These are phyloP conservation scores for Astrothelium macrocarpum DNA, from an alignment of 495 filamentous ascomycete genomes.

Conservation along the genomic window DNA sequence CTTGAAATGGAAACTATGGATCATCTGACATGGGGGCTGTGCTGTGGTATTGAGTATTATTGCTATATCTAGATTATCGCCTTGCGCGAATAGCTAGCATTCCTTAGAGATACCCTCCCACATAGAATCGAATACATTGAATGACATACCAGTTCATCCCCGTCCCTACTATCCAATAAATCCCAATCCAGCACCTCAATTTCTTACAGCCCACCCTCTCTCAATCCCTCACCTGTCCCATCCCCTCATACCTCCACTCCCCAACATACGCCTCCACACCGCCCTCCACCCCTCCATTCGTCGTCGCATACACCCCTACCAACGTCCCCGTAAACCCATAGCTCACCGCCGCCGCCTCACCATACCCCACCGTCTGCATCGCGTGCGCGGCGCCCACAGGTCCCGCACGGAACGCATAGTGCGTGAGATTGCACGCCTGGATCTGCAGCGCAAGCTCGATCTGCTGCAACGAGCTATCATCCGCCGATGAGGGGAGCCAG, in stretches of 20 bases:
- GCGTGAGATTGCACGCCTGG: constrained; percentile 36
- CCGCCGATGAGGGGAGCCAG: constrained; percentile 26
- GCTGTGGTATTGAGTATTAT: background rate
- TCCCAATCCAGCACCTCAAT: background rate
- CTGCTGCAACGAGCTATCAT: background rate
- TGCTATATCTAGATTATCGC: too few species aligned
- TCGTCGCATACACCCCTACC: constrained; percentile 44
- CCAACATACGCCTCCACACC: constrained; percentile 36
- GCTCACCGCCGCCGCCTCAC: constrained; percentile 36
- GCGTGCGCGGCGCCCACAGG: constrained; percentile 26
- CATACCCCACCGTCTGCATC: constrained; percentile 31
- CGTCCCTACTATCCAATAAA: too few species aligned
- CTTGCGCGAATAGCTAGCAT: too few species aligned
- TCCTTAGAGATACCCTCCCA: too few species aligned
- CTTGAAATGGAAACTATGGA: too few species aligned
- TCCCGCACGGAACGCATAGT: constrained; percentile 39
- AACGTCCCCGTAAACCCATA: constrained; percentile 44
- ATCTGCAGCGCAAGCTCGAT: constrained; percentile 31
- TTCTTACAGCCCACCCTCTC: background rate
- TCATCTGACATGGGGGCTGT: too few species aligned
- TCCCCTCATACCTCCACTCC: constrained; percentile 36
- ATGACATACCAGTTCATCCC: too few species aligned
- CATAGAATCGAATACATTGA: too few species aligned
- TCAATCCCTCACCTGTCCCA: background rate
- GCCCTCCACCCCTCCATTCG: constrained; percentile 37